Evolutionary conservation across 495 filamentous ascomycete species (phyloP).

Genomic region (Podospora comata): DNA sequence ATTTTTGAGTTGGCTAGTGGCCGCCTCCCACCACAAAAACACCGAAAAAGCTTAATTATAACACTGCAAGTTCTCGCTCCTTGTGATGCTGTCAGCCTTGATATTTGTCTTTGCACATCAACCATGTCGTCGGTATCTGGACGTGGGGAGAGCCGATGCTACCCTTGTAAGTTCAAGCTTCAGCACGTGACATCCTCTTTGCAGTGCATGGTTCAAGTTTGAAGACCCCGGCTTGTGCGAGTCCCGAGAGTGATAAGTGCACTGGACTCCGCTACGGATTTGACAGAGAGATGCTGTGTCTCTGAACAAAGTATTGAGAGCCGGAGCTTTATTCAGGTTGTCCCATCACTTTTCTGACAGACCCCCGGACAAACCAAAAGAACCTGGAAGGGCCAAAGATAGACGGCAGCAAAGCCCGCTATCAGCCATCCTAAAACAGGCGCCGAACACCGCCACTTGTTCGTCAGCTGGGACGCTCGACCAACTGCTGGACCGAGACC

Average conservation of each 20-base stretch:
- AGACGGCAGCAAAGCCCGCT: neutral
- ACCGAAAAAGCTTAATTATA: no score
- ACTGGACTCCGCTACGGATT: neutral
- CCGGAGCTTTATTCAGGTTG: neutral
- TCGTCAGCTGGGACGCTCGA: slow-evolving; percentile 24
- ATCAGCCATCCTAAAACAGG: slow-evolving; percentile 4
- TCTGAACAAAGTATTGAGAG: neutral
- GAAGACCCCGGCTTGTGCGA: slow-evolving; percentile 14
- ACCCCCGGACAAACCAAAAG: no score
- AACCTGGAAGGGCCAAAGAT: neutral
- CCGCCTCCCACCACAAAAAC: no score
- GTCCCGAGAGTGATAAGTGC: slow-evolving; percentile 13
- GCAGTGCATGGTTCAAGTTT: slow-evolving; percentile 3
- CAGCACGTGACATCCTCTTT: slow-evolving; percentile 7
- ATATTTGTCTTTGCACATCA: neutral
- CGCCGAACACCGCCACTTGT: slow-evolving; percentile 21
- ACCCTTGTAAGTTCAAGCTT: neutral
- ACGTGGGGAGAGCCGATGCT: neutral
- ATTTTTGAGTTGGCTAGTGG: no score
- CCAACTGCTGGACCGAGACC: slow-evolving; percentile 26
- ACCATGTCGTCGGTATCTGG: neutral
- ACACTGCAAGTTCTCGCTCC: no score
- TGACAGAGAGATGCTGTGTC: neutral
- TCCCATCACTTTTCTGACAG: neutral
- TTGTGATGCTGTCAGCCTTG: no score